A percentile compares a stretch with the other conserved stretches of the same genome.
These are phyloP conservation scores for Inga leiocalycina DNA, from an alignment of 306 rosid genomes.

Conservation along the genomic window DNA sequence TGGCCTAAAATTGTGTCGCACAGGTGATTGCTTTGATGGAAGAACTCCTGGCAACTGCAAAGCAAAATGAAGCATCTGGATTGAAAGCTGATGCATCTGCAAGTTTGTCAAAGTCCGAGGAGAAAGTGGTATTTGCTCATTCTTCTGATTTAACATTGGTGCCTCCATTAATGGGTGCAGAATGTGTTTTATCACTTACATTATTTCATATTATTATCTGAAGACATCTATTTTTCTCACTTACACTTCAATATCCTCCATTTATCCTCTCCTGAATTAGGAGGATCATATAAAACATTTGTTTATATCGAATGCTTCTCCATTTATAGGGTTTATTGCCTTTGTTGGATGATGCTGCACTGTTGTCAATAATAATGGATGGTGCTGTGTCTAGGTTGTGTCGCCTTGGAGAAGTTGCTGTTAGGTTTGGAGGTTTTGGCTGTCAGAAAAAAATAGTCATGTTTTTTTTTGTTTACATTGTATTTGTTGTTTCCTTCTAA, in stretches of 20 bases:
- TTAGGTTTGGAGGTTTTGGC: neutral
- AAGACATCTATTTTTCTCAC: neutral
- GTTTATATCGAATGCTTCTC: slow-evolving; percentile 8
- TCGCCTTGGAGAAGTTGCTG: neutral
- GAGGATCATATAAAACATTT: neutral
- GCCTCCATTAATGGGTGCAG: neutral
- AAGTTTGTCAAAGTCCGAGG: slow-evolving; percentile 43
- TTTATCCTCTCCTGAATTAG: neutral
- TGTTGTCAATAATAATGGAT: slow-evolving; percentile 8
- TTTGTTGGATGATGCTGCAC: neutral
- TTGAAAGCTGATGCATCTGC: slow-evolving; percentile 50
- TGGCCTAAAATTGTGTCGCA: slow-evolving; percentile 55
- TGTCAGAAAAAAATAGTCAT: neutral
- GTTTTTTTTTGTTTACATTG: neutral
- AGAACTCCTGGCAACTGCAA: slow-evolving; percentile 90
- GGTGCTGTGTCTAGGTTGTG: slow-evolving; percentile 5
- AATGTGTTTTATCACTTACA: neutral
- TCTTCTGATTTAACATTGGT: neutral
- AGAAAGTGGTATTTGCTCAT: slow-evolving; percentile 47
- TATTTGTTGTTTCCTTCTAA: neutral
- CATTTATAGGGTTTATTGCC: neutral
- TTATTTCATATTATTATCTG: neutral
- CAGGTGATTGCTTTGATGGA: slow-evolving; percentile 93
- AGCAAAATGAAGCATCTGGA: slow-evolving; percentile 62
- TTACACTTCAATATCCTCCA: neutral